These are phyloP conservation scores for Rachicladosporium sp. DNA, from an alignment of 2,329 filamentous ascomycete species.

Conservation along the genomic window DNA sequence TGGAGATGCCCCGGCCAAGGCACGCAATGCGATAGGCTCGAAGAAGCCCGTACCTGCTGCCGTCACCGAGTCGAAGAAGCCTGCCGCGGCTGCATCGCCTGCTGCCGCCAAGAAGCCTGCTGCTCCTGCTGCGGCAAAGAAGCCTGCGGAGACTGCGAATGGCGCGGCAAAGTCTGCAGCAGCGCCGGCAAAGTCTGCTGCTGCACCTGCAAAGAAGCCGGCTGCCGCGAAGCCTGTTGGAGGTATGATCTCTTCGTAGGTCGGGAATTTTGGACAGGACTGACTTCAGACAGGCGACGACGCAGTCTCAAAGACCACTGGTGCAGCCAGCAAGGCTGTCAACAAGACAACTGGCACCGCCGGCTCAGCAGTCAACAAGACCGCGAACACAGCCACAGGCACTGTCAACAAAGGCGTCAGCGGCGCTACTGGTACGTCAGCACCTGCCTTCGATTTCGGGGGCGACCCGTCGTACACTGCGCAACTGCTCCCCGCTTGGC, in stretches of 20 bases:
- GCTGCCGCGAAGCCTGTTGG: not conserved
- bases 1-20: slow-evolving; percentile 8
- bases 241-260: no score
- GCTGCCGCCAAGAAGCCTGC: slow-evolving; percentile 5
- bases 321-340: slow-evolving; percentile 14
- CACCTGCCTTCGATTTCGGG: not conserved
- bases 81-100: not conserved
- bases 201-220: slow-evolving; percentile 12
- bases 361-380: slow-evolving; percentile 16
- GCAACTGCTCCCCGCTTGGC: slow-evolving; percentile 16
- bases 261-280: not conserved
- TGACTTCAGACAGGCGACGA: not conserved
- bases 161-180: not conserved
- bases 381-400: slow-evolving; percentile 12
- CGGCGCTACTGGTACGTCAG: slow-evolving; percentile 19
- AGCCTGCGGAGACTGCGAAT: slow-evolving; percentile 7
- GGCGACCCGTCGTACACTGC: slow-evolving; percentile 7
- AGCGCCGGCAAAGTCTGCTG: slow-evolving; percentile 7
- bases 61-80: slow-evolving; percentile 3
- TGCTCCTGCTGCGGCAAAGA: slow-evolving; percentile 9
- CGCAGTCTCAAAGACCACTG: slow-evolving; percentile 13
- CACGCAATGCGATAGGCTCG: slow-evolving; percentile 8
- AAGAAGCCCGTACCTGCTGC: slow-evolving; percentile 12
- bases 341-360: slow-evolving; percentile 17
- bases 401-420: slow-evolving; percentile 15